Evolutionary conservation across 1,284 basidiomycete species (phyloP).

Genomic region (Cryptococcus hybrid): DNA sequence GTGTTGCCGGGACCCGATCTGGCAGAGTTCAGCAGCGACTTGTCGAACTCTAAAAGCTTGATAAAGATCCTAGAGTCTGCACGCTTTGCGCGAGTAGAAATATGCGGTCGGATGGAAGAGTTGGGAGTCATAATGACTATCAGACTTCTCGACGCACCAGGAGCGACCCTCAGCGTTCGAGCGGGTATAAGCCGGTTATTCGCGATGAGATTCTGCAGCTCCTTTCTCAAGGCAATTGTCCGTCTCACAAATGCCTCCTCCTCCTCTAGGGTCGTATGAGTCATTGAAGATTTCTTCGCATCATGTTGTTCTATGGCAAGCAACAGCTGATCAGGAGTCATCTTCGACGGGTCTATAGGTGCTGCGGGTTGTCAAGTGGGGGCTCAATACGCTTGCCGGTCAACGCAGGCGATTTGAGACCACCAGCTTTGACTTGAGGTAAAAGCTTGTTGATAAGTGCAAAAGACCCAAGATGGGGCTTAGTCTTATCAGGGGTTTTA

Average conservation of each 20-base stretch:
- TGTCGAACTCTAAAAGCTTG: constrained; percentile 52
- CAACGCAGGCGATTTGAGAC: constrained; percentile 39
- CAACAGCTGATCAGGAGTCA: constrained; percentile 52
- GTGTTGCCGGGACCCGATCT: constrained; percentile 2
- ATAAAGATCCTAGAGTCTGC: constrained; percentile 55
- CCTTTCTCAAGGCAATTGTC: constrained; percentile 51
- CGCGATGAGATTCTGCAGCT: constrained; percentile 48
- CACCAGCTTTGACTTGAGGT: constrained; percentile 2
- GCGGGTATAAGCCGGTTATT: constrained; percentile 48
- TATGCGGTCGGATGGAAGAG: constrained; percentile 52
- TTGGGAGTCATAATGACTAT: constrained; percentile 53
- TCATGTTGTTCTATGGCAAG: constrained; percentile 52
- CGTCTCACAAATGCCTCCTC: constrained; percentile 54
- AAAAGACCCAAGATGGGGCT: constrained; percentile 6
- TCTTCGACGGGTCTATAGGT: constrained; percentile 39
- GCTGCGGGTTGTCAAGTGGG: constrained; percentile 12
- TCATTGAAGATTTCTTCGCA: constrained; percentile 45
- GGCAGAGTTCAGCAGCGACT: constrained; percentile 22
- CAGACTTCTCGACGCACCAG: constrained; percentile 45
- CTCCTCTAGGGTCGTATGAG: constrained; percentile 46
- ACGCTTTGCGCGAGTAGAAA: constrained; percentile 51
- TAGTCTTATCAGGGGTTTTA: neutral
- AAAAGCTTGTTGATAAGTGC: constrained; percentile 11
- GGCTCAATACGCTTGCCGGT: constrained; percentile 36
- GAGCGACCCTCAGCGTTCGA: constrained; percentile 42